These are phyloP conservation scores for Schizochytrium sp. DNA, from an alignment of 108 stramenopile species.

Conservation along the genomic window DNA sequence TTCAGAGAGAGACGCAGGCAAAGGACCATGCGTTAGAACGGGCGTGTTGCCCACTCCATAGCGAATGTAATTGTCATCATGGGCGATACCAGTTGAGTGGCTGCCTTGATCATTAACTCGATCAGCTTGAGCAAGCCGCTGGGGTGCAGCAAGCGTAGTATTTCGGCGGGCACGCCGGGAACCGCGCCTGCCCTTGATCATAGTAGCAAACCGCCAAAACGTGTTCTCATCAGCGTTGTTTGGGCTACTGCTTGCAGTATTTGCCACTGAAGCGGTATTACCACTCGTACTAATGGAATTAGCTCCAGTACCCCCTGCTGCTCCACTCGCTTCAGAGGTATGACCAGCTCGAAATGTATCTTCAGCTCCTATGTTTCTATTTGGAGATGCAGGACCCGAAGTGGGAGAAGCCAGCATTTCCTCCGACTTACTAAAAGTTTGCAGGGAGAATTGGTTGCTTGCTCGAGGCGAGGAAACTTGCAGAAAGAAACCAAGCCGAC, in stretches of 20 bases:
- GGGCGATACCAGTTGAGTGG: too few relatives aligned
- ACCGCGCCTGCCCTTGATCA: slow-evolving; percentile 29
- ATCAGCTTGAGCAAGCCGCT: background rate
- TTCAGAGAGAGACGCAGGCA: too few relatives aligned
- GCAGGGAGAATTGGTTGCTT: background rate
- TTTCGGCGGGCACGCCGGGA: background rate
- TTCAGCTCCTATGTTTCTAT: too few relatives aligned
- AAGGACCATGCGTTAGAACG: too few relatives aligned
- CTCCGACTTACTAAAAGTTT: background rate
- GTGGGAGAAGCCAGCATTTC: too few relatives aligned
- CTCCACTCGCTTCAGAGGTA: too few relatives aligned
- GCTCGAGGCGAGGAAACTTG: background rate
- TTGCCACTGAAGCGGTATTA: background rate
- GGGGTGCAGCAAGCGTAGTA: background rate
- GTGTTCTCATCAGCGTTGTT: background rate
- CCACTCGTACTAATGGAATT: too few relatives aligned
- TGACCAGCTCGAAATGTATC: too few relatives aligned
- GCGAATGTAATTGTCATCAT: background rate
- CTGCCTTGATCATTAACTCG: background rate
- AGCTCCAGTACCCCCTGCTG: too few relatives aligned
- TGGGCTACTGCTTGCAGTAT: background rate
- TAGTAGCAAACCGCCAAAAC: slow-evolving; percentile 45
- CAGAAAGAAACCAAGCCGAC: background rate
- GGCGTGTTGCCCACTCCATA: background rate
- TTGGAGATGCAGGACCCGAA: too few relatives aligned